A percentile compares a stretch with the other conserved stretches of the same genome.
phyloP scores from a whole-genome alignment of 2,329 filamentous ascomycete genomes.

The Aschersonia sp. region DNA sequence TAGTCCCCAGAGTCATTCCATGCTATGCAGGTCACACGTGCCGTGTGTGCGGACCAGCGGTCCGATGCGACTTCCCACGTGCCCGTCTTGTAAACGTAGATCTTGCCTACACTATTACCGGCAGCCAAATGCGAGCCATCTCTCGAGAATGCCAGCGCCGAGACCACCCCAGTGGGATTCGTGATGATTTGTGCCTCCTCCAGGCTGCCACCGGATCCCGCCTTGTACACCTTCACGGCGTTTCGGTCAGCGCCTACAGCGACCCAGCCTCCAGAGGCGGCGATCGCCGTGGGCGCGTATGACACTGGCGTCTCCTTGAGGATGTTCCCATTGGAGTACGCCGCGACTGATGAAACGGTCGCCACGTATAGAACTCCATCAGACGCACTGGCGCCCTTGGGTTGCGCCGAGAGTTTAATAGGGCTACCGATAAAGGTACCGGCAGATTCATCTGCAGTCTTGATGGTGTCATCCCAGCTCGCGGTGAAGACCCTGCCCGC shows the following conservation, averaged over 20 bases:
- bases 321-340: conserved; percentile 46
- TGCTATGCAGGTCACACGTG: conserved; percentile 41
- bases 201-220: conserved; percentile 40
- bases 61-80: conserved; percentile 64
- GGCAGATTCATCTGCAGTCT: conserved; percentile 59
- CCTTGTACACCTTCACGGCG: conserved; percentile 55
- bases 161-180: conserved; percentile 57
- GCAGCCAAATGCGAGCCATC: conserved; percentile 67
- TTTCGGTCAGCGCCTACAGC: conserved; percentile 68
- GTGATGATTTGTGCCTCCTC: conserved; percentile 42
- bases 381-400: conserved; percentile 54
- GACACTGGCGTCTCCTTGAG: conserved; percentile 44
- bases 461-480: conserved; percentile 87
- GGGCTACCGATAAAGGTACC: conserved; percentile 61
- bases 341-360: conserved; percentile 33
- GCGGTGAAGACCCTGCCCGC: conserved; percentile 63
- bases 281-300: conserved; percentile 56
- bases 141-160: conserved; percentile 69
- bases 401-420: conserved; percentile 61
- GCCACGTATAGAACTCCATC: conserved; percentile 41
- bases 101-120: conserved; percentile 75
- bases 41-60: conserved; percentile 48
- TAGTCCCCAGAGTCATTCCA: conserved; percentile 72
- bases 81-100: conserved; percentile 57
- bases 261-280: conserved; percentile 50